Evolutionary conservation across 495 filamentous ascomycete genomes (phyloP).

Genomic region (Amorphotheca resinae): DNA sequence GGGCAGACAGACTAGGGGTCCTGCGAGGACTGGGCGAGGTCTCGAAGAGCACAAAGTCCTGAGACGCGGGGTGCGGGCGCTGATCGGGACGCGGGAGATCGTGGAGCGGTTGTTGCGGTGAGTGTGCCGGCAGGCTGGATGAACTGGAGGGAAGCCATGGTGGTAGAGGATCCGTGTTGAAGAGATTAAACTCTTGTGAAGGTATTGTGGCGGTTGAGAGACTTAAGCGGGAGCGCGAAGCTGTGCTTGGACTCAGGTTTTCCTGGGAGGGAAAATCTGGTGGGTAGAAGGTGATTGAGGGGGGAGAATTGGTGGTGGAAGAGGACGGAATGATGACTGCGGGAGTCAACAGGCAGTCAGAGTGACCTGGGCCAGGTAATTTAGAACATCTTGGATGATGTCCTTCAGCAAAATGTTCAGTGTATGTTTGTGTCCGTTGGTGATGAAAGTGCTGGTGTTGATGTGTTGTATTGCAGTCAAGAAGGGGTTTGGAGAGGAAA

Average conservation of each 20-base stretch:
- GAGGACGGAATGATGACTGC: slow-evolving; percentile 36
- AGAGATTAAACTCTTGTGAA: slow-evolving; percentile 39
- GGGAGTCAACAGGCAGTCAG: slow-evolving; percentile 16
- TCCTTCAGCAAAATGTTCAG: slow-evolving; percentile 15
- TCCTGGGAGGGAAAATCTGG: slow-evolving; percentile 38
- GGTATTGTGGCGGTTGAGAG: slow-evolving; percentile 36
- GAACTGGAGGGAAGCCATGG: slow-evolving; percentile 46
- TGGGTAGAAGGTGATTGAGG: slow-evolving; percentile 45
- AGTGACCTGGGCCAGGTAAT: slow-evolving; percentile 15
- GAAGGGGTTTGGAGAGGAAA: slow-evolving; percentile 10
- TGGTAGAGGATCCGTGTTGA: slow-evolving; percentile 50
- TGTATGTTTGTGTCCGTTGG: slow-evolving; percentile 15
- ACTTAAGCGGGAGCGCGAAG: slow-evolving; percentile 35
- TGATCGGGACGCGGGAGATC: slow-evolving; percentile 15
- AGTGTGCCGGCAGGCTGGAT: slow-evolving; percentile 43
- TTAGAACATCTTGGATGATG: slow-evolving; percentile 28
- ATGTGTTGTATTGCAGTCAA: no score
- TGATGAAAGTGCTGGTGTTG: no score
- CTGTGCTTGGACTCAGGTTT: slow-evolving; percentile 37
- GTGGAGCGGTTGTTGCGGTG: slow-evolving; percentile 32
- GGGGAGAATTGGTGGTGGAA: slow-evolving; percentile 30
- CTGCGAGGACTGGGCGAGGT: slow-evolving; percentile 23
- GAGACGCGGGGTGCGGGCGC: slow-evolving; percentile 26
- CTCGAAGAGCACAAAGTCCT: slow-evolving; percentile 26
- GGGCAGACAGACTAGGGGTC: slow-evolving; percentile 35